phyloP scores from a whole-genome alignment of 768 basidiomycete genomes.

The Cystoderma amianthinum region DNA sequence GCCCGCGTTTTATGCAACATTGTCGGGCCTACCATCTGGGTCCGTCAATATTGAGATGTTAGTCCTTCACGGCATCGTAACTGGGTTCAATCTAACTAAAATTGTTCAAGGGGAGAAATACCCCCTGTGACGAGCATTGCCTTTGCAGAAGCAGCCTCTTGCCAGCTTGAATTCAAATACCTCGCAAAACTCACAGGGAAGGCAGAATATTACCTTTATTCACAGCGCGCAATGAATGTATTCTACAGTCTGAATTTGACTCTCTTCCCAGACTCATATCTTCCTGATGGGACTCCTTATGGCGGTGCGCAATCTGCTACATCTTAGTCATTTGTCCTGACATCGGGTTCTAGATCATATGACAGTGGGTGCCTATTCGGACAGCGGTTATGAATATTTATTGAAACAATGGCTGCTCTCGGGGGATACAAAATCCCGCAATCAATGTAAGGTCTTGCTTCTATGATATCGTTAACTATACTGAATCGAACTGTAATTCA shows the following conservation, averaged over 20 bases:
- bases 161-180: constrained; percentile 76
- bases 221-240: constrained; percentile 28
- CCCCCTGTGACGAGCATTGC: too few species aligned
- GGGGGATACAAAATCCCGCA: constrained; percentile 35
- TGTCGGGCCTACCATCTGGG: constrained; percentile 57
- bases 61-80: too few species aligned
- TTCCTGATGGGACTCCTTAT: constrained; percentile 13
- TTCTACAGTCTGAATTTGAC: constrained; percentile 25
- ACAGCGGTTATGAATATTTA: constrained; percentile 65
- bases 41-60: constrained; percentile 51
- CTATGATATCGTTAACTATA: too few species aligned
- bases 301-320: constrained; percentile 22
- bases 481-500: not conserved
- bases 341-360: constrained; percentile 26
- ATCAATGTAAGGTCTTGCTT: constrained; percentile 41
- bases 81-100: too few species aligned
- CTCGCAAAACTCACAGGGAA: constrained; percentile 61
- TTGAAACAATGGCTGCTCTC: constrained; percentile 58
- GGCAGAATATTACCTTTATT: constrained; percentile 42
- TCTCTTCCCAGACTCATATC: constrained; percentile 26
- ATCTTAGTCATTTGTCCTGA: not conserved
- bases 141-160: constrained; percentile 37
- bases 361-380: constrained; percentile 50
- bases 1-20: constrained; percentile 53
- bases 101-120: too few species aligned